A percentile compares a stretch with the other conserved stretches of the same genome.
Conservation (phyloP, 495 filamentous ascomycete species). For the Daldinia childiae region DNA sequence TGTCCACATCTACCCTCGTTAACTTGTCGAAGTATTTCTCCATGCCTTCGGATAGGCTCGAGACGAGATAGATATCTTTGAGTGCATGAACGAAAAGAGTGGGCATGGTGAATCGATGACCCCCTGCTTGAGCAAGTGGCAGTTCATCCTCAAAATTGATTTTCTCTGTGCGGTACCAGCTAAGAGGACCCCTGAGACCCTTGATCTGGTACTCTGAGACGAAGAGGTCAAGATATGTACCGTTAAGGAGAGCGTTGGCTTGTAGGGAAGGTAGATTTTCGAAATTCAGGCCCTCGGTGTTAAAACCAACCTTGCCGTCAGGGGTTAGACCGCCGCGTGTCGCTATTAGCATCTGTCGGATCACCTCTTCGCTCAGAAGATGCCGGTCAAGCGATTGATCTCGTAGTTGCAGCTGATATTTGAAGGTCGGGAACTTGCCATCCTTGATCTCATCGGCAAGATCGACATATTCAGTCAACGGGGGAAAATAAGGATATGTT, state of each 20-base stretch:
- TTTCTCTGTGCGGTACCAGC: slow-evolving; percentile 73
- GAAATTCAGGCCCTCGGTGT: not conserved
- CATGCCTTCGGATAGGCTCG: slow-evolving; percentile 7
- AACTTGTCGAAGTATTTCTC: not conserved
- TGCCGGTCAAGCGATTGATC: not conserved
- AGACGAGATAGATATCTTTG: not conserved
- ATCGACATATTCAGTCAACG: not conserved
- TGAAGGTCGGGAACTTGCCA: not conserved
- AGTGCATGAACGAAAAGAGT: not conserved
- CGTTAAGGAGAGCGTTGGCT: not conserved
- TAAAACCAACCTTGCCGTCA: not conserved
- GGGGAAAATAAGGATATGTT: not conserved
- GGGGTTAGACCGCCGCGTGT: not conserved
- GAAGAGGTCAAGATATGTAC: not conserved
- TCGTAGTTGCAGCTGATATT: not conserved
- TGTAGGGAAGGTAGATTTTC: not conserved
- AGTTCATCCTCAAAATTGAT: slow-evolving; percentile 70
- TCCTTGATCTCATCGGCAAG: not conserved
- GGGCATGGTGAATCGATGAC: slow-evolving; percentile 19
- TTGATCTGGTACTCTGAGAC: not conserved
- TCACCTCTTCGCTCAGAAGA: not conserved
- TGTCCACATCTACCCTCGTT: not conserved
- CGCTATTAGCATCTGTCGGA: not conserved
- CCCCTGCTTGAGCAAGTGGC: slow-evolving; percentile 17
- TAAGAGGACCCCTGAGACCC: not conserved